Percentiles rank a stretch among this genome's conserved stretches.
phyloP scores from a whole-genome alignment of 1,139 yeast genomes.

The Kodamaea alishanica region DNA sequence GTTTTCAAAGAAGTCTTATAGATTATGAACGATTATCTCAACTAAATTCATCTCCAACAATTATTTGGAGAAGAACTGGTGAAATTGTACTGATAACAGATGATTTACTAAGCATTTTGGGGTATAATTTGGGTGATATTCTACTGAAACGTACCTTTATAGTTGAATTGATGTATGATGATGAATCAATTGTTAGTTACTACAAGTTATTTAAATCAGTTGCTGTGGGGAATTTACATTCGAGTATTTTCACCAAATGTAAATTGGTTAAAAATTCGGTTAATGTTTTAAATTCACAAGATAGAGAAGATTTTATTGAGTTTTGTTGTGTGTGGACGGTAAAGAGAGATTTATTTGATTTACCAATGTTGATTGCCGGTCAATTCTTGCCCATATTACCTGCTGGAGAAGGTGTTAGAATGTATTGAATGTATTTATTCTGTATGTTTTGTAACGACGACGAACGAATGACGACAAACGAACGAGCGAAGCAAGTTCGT shows the following conservation, averaged over 20 bases:
- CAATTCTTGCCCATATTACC: slow-evolving; percentile 47
- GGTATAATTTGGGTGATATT: slow-evolving; percentile 46
- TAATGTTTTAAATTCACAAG: slow-evolving; percentile 1
- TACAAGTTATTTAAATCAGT: slow-evolving; percentile 46
- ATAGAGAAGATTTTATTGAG: slow-evolving; percentile 34
- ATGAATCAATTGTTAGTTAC: slow-evolving; percentile 43
- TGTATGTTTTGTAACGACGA: too few species aligned
- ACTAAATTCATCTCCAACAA: slow-evolving; percentile 61
- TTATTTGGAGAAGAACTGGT: slow-evolving; percentile 76
- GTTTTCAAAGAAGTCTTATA: slow-evolving; percentile 63
- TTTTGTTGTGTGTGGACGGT: slow-evolving; percentile 63
- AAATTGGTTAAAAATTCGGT: slow-evolving; percentile 37
- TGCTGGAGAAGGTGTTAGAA: slow-evolving; percentile 36
- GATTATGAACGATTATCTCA: slow-evolving; percentile 63
- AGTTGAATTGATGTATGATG: slow-evolving; percentile 49
- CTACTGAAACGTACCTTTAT: slow-evolving; percentile 52
- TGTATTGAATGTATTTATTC: slow-evolving; percentile 18
- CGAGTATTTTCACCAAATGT: slow-evolving; percentile 48
- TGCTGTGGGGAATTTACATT: slow-evolving; percentile 49
- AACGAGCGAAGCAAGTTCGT: too few species aligned
- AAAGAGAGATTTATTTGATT: slow-evolving; percentile 83
- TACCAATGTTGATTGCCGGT: slow-evolving; percentile 59
- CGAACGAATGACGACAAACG: too few species aligned
- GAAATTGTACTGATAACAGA: slow-evolving; percentile 70
- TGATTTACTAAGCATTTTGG: slow-evolving; percentile 63